Percentiles rank a stretch among this genome's conserved stretches.
phyloP scores from a whole-genome alignment of 169 alveolate genomes.

The Perkinsus marinus region DNA sequence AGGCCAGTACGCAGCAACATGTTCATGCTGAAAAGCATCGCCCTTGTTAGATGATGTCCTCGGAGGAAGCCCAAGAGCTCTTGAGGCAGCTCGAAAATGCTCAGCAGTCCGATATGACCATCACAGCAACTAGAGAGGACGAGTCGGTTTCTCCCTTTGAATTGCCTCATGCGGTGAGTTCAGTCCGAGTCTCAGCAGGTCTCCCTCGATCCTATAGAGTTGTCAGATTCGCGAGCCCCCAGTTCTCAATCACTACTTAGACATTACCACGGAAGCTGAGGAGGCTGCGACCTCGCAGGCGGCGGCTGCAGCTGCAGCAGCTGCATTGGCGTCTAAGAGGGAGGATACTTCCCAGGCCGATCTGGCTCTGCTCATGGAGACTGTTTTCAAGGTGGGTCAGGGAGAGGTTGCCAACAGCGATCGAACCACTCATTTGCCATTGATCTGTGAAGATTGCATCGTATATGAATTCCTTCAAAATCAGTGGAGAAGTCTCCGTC shows the following conservation, averaged over 20 bases:
- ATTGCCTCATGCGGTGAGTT: background rate
- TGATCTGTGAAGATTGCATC: too few species aligned
- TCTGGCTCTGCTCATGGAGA: background rate
- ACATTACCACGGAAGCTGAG: background rate
- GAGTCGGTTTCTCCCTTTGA: background rate
- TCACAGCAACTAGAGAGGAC: background rate
- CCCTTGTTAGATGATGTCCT: background rate
- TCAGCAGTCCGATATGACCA: background rate
- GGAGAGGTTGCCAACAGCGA: background rate
- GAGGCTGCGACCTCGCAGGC: background rate
- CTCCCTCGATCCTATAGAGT: background rate
- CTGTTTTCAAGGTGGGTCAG: background rate
- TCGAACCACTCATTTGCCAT: too few species aligned
- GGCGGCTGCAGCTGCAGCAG: background rate
- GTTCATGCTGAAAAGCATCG: background rate
- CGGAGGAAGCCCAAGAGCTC: background rate
- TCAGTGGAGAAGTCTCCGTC: background rate
- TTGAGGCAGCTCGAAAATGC: background rate
- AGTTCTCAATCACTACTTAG: background rate
- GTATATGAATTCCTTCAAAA: too few species aligned
- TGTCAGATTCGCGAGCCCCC: background rate
- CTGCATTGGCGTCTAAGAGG: background rate
- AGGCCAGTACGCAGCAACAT: background rate
- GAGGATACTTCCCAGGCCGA: background rate
- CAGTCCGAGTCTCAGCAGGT: background rate